phyloP scores from a whole-genome alignment of 768 basidiomycete species.

The Serendipita sp. region DNA sequence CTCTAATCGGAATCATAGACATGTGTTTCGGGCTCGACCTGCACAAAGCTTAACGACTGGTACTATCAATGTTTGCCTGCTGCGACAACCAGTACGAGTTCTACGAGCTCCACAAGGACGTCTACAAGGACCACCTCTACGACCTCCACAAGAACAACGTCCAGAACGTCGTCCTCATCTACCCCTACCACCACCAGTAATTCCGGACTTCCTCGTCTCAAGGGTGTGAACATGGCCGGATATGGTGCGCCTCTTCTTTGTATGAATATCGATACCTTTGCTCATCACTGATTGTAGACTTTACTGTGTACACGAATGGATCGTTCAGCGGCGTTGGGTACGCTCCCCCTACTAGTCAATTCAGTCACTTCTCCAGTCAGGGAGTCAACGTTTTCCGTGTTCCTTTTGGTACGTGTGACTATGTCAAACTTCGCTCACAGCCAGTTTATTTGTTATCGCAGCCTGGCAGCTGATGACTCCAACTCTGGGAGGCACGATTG shows the following conservation, averaged over 20 bases:
- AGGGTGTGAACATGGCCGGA: conserved; percentile 34
- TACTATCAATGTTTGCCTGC: too few species aligned
- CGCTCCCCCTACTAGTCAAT: conserved; percentile 28
- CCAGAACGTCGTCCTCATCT: too few species aligned
- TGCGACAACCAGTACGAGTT: too few species aligned
- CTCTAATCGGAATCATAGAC: too few species aligned
- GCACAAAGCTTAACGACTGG: too few species aligned
- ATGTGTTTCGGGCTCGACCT: too few species aligned
- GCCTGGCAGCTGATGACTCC: conserved; percentile 40
- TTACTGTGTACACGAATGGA: conserved; percentile 21
- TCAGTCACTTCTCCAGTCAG: conserved; percentile 30
- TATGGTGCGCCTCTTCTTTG: conserved; percentile 18
- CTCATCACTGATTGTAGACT: background rate
- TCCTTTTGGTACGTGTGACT: conserved; percentile 17
- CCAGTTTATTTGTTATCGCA: conserved; percentile 11
- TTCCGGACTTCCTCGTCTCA: conserved; percentile 21
- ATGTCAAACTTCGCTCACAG: conserved; percentile 9
- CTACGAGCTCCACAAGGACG: too few species aligned
- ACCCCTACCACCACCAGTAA: too few species aligned
- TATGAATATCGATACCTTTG: conserved; percentile 13
- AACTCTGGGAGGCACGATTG: conserved; percentile 30
- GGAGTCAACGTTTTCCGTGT: conserved; percentile 35
- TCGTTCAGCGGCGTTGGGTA: conserved; percentile 25
- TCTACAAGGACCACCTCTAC: too few species aligned
- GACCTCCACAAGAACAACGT: too few species aligned